phyloP scores from a whole-genome alignment of 2,329 filamentous ascomycete species.

The Colletotrichum lini region DNA sequence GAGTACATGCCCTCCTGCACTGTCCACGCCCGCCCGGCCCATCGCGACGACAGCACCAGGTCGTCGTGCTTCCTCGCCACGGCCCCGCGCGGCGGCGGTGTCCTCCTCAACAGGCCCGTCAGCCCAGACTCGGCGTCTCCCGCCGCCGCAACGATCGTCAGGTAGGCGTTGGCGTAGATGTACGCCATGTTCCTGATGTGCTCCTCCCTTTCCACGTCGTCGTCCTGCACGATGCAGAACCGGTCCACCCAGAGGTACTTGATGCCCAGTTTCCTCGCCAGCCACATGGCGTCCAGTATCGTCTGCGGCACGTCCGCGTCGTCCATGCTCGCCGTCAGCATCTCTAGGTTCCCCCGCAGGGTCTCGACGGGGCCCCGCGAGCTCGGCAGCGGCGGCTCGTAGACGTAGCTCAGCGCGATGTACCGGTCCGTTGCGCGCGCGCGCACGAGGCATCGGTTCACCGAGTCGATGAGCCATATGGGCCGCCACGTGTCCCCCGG shows the following conservation, averaged over 20 bases:
- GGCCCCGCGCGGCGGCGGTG: slow-evolving; percentile 46
- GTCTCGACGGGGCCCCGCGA: slow-evolving; percentile 48
- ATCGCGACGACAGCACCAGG: slow-evolving; percentile 55
- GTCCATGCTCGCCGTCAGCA: slow-evolving; percentile 54
- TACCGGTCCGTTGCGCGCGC: slow-evolving; percentile 58
- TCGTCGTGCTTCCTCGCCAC: slow-evolving; percentile 54
- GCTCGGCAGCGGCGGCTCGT: slow-evolving; percentile 50
- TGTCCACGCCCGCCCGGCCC: slow-evolving; percentile 60
- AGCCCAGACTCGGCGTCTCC: slow-evolving; percentile 57
- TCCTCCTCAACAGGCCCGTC: slow-evolving; percentile 37
- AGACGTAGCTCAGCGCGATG: slow-evolving; percentile 63
- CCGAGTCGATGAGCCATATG: slow-evolving; percentile 58
- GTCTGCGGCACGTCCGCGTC: slow-evolving; percentile 56
- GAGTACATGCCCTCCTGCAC: slow-evolving; percentile 61
- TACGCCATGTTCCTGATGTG: slow-evolving; percentile 61
- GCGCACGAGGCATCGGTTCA: slow-evolving; percentile 56
- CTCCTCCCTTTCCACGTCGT: slow-evolving; percentile 55
- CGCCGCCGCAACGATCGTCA: slow-evolving; percentile 61
- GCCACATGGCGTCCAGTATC: slow-evolving; percentile 61
- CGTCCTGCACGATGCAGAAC: slow-evolving; percentile 62
- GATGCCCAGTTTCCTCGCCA: slow-evolving; percentile 59
- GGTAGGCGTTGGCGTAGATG: slow-evolving; percentile 60
- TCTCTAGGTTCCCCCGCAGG: slow-evolving; percentile 54
- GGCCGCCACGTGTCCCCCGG: slow-evolving; percentile 54
- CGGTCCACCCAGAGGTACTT: slow-evolving; percentile 63